Evolutionary conservation across 2,329 filamentous ascomycete species (phyloP), one percentile per base, ranked within the genome.

Genomic region (Colletotrichum tamarilloi): DNA sequence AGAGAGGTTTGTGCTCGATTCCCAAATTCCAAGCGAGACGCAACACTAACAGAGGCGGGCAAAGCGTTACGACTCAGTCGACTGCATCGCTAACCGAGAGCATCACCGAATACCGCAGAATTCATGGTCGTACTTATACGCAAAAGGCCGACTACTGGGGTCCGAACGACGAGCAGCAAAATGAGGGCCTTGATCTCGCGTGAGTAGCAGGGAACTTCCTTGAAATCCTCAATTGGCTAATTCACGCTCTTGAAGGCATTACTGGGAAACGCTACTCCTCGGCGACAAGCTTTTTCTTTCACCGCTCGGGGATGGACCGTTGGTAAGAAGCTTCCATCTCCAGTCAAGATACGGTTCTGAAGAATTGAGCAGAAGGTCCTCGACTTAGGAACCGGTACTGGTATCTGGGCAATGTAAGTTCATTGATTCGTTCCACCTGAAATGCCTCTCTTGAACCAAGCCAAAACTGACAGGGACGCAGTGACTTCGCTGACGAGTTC

Each of bases 401-500:
- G 67, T 1, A 68, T 63, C 19, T 68, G 67, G 67, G 67, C 67
- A 19, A 64, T 68, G 67, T 68, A 26, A 19, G 66, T 26, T 35
- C n/a, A 9, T 7, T n/a, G 42, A 19, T 4, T 9, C 7, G 0
- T 49, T 8, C 42, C 7, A 49, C 42, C 16, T 3, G 9, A 49
- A 9, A 49, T 49, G 19, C 42, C 3, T 7, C 19, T n/a, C 19
- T 46, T 46, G 42, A 3, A 49, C 19, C 19, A n/a, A 8, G 16
- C 7, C 42, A 9, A 49, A 49, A 8, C 42, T 49, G 19, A 49
- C 6, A 49, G 42, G 2, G 42, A 49, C 16, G 7, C 2, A 91
- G 91, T 67, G 89, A 90, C 72, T 78, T 83, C 62, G 79, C 83
- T 74, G 78, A 88, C 59, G 73, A 83, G 1, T 85, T 85, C 42